Evolutionary conservation across 805 yeast species (phyloP).

Genomic region (Yarrowia porcina): DNA sequence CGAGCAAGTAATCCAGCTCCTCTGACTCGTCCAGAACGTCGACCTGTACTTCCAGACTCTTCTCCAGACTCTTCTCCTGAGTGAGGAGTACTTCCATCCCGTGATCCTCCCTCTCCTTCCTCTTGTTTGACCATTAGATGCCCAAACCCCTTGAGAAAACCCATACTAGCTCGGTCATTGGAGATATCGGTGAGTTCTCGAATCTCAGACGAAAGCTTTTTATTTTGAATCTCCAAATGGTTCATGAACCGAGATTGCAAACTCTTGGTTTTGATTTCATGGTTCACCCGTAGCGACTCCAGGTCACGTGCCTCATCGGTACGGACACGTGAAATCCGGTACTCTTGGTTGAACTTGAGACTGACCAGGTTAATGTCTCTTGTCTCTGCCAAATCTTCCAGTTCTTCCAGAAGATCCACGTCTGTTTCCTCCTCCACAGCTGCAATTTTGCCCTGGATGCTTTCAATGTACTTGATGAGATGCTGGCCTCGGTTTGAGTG

Average conservation of each 20-base stretch:
- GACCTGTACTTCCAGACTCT: constrained; percentile 5
- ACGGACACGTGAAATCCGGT: background rate
- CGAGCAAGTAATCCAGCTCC: background rate
- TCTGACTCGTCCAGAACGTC: background rate
- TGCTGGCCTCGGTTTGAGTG: constrained; percentile 22
- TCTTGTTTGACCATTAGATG: background rate
- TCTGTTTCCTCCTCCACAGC: constrained; percentile 19
- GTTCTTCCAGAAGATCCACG: constrained; percentile 17
- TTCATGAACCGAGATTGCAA: background rate
- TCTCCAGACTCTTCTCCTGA: constrained; percentile 13
- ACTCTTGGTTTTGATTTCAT: constrained; percentile 4
- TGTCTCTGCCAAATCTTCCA: constrained; percentile 9
- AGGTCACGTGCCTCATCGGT: constrained; percentile 4
- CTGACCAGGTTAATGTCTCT: constrained; percentile 15
- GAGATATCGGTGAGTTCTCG: constrained; percentile 4
- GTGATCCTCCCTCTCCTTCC: background rate
- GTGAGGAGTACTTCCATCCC: constrained; percentile 10
- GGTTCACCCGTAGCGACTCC: constrained; percentile 1
- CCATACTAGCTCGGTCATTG: background rate
- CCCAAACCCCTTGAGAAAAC: background rate
- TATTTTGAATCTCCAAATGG: constrained; percentile 5
- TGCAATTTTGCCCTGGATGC: constrained; percentile 22
- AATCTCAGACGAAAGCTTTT: constrained; percentile 11
- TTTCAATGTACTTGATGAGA: constrained; percentile 18
- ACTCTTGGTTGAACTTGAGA: constrained; percentile 19